Evolutionary conservation across 306 rosid genomes (phyloP).

Genomic region (Abrus pulchellus): DNA sequence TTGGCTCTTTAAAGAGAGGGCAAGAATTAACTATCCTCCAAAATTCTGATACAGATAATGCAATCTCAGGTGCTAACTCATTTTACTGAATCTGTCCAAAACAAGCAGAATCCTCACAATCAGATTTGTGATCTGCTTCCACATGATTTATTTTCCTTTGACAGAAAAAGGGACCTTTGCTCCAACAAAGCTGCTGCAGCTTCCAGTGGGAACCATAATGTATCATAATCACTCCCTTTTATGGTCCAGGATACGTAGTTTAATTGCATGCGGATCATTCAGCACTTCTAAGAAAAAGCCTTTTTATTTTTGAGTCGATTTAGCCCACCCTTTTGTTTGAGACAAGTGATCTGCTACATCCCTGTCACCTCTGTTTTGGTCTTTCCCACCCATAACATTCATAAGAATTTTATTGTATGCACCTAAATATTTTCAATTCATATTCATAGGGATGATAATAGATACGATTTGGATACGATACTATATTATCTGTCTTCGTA

Average conservation of each 20-base stretch:
- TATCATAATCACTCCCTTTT: background rate
- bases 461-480: too few relatives aligned
- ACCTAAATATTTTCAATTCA: too few relatives aligned
- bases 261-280: constrained; percentile 15
- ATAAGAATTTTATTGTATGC: background rate
- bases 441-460: too few relatives aligned
- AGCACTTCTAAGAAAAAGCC: background rate
- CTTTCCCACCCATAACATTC: background rate
- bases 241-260: background rate
- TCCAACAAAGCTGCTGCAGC: constrained; percentile 21
- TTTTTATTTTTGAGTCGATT: background rate
- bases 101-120: background rate
- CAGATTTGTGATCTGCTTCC: background rate
- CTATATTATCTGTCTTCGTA: too few relatives aligned
- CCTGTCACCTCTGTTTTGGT: background rate
- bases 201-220: background rate
- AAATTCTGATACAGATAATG: constrained; percentile 36
- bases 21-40: constrained; percentile 20
- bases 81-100: constrained; percentile 12
- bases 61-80: background rate
- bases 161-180: constrained; percentile 2
- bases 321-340: background rate
- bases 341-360: background rate
- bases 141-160: background rate
- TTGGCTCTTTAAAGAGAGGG: constrained; percentile 6